phyloP scores from a whole-genome alignment of 2,329 filamentous ascomycete species.

The Pezicula neosporulosa region DNA sequence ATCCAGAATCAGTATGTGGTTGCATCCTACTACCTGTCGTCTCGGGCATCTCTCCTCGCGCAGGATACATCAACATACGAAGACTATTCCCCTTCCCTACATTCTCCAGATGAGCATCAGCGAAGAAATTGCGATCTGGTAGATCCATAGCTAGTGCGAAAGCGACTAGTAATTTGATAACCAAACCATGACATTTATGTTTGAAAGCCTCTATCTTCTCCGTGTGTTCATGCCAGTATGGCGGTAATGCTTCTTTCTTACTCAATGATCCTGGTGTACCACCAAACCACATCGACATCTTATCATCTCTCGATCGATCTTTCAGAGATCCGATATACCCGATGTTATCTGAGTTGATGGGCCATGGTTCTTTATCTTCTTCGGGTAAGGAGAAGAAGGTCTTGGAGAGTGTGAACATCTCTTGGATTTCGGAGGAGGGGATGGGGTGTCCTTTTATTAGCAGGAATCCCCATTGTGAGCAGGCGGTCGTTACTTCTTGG shows the following conservation, averaged over 20 bases:
- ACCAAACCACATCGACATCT: conserved; percentile 7
- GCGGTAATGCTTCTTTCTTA: neutral
- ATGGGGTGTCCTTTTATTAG: conserved; percentile 5
- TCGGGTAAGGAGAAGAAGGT: conserved; percentile 1
- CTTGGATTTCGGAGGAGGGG: neutral
- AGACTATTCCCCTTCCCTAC: conserved; percentile 3
- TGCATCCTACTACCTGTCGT: neutral
- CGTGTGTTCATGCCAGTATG: neutral
- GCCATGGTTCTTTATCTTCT: conserved; percentile 2
- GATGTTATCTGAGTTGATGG: neutral
- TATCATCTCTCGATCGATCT: conserved; percentile 1
- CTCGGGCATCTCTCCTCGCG: neutral
- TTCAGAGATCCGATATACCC: conserved; percentile 2
- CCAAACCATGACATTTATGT: conserved; percentile 1
- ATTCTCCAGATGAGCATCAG: conserved; percentile 1
- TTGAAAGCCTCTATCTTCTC: neutral
- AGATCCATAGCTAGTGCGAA: conserved; percentile 3
- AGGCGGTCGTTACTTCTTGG: conserved; percentile 1
- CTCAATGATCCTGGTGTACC: conserved; percentile 1
- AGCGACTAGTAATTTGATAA: conserved; percentile 1
- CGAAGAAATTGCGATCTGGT: conserved; percentile 3
- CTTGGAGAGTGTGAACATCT: neutral
- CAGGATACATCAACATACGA: conserved; percentile 5
- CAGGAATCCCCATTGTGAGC: conserved; percentile 4
- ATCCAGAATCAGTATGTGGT: conserved; percentile 3